Conservation (phyloP, 169 alveolate species). For the Eimeria necatrix region DNA sequence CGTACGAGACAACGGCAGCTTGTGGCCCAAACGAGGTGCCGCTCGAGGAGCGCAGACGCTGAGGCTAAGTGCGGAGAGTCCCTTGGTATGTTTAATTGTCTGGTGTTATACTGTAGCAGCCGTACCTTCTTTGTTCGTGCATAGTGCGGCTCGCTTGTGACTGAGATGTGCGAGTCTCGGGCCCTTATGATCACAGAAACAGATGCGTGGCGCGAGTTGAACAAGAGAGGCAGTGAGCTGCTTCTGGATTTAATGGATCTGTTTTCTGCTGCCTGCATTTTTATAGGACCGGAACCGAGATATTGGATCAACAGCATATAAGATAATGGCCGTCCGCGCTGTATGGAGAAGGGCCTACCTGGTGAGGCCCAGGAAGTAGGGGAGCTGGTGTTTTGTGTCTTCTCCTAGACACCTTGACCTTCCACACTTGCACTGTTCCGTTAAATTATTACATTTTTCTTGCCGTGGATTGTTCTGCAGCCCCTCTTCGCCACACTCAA, state of each 20-base stretch:
- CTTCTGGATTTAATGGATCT: neutral
- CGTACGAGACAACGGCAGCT: constrained; percentile 7
- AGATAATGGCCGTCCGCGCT: constrained; percentile 27
- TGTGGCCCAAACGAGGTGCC: neutral
- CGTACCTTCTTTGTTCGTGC: neutral
- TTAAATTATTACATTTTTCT: neutral
- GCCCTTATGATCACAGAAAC: no score
- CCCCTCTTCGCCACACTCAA: neutral
- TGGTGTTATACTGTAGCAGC: neutral
- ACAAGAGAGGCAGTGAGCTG: neutral
- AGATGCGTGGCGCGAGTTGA: neutral
- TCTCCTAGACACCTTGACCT: no score
- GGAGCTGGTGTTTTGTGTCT: no score
- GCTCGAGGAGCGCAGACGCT: neutral
- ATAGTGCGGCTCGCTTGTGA: no score
- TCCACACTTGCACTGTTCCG: neutral
- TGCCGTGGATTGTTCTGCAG: neutral
- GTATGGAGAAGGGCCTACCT: constrained; percentile 49
- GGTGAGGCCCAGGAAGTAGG: neutral
- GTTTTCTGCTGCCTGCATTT: neutral
- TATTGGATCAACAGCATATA: neutral
- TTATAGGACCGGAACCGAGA: constrained; percentile 27
- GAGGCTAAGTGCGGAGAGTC: constrained; percentile 60
- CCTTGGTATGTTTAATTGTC: constrained; percentile 17
- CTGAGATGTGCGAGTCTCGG: no score